These are phyloP conservation scores for Cystobasidium tubakii DNA, from an alignment of 768 basidiomycete genomes.

Conservation along the genomic window DNA sequence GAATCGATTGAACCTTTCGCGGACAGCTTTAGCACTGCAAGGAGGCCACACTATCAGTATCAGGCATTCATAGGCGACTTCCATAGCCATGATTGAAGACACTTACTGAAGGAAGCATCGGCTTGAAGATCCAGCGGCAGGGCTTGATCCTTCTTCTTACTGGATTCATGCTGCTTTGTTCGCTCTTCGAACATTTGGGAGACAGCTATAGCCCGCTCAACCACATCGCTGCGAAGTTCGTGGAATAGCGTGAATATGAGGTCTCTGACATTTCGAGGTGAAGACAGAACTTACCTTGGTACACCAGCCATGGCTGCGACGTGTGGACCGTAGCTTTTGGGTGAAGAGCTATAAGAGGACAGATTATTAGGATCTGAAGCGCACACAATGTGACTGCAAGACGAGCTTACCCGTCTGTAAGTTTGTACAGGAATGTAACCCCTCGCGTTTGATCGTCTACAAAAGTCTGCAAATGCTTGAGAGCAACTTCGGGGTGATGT, in stretches of 20 bases:
- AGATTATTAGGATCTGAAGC: slow-evolving; percentile 43
- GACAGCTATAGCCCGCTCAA: slow-evolving; percentile 77
- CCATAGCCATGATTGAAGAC: not conserved
- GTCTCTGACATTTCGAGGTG: too few relatives aligned
- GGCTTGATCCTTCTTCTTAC: slow-evolving; percentile 55
- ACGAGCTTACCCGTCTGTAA: slow-evolving; percentile 51
- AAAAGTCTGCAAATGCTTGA: slow-evolving; percentile 91
- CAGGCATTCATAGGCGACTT: too few relatives aligned
- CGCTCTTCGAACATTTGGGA: slow-evolving; percentile 82
- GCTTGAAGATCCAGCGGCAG: slow-evolving; percentile 78
- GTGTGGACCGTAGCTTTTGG: slow-evolving; percentile 85
- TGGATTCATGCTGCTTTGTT: slow-evolving; percentile 58
- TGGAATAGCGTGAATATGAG: not conserved
- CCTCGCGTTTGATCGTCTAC: slow-evolving; percentile 87
- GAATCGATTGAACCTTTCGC: not conserved
- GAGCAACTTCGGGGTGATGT: slow-evolving; percentile 57
- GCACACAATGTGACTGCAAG: slow-evolving; percentile 48
- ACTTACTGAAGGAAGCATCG: slow-evolving; percentile 63
- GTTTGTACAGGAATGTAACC: slow-evolving; percentile 85
- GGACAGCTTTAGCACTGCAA: slow-evolving; percentile 5
- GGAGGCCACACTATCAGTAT: not conserved
- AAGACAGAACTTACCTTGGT: slow-evolving; percentile 57
- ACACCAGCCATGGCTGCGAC: slow-evolving; percentile 63
- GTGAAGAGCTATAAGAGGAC: slow-evolving; percentile 61
- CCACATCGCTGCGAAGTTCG: slow-evolving; percentile 55